These are phyloP conservation scores for Tetraselmis chui DNA, from an alignment of 139 green algal species.

Conservation along the genomic window DNA sequence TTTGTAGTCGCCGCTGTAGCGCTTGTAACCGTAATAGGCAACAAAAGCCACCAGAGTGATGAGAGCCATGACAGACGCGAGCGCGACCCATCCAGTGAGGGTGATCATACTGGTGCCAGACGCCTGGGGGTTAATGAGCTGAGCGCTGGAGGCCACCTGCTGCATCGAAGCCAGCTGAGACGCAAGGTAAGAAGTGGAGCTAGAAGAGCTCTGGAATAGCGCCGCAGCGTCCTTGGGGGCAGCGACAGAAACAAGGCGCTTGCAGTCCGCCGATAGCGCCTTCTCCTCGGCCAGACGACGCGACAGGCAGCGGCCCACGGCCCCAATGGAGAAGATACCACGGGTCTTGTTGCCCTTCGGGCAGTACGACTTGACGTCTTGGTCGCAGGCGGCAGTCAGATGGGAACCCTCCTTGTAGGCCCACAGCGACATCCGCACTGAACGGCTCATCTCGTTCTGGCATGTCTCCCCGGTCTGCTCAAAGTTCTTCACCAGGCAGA, in stretches of 20 bases:
- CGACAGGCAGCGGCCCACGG: constrained; percentile 66
- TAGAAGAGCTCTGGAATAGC: background rate
- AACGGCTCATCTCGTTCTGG: constrained; percentile 63
- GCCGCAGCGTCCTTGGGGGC: constrained; percentile 46
- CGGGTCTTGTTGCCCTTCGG: constrained; percentile 15
- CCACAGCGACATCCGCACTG: constrained; percentile 76
- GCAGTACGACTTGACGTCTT: constrained; percentile 54
- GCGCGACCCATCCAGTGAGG: constrained; percentile 59
- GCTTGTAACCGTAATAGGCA: constrained; percentile 15
- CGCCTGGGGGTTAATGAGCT: constrained; percentile 24
- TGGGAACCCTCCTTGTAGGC: constrained; percentile 48
- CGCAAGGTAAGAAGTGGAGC: background rate
- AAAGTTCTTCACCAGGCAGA: constrained; percentile 56
- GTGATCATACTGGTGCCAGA: constrained; percentile 36
- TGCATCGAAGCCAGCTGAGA: background rate
- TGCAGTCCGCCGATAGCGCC: constrained; percentile 31
- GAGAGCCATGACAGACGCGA: constrained; percentile 43
- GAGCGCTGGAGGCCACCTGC: constrained; percentile 11
- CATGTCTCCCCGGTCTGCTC: constrained; percentile 43
- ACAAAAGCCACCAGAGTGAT: constrained; percentile 34
- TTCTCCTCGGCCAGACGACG: constrained; percentile 33
- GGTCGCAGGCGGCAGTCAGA: constrained; percentile 66
- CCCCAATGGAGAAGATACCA: constrained; percentile 44
- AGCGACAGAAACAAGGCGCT: constrained; percentile 60
- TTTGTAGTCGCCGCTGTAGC: background rate